These are phyloP conservation scores for Marsdenia floribunda DNA, from an alignment of 257 asterid species.

Conservation along the genomic window DNA sequence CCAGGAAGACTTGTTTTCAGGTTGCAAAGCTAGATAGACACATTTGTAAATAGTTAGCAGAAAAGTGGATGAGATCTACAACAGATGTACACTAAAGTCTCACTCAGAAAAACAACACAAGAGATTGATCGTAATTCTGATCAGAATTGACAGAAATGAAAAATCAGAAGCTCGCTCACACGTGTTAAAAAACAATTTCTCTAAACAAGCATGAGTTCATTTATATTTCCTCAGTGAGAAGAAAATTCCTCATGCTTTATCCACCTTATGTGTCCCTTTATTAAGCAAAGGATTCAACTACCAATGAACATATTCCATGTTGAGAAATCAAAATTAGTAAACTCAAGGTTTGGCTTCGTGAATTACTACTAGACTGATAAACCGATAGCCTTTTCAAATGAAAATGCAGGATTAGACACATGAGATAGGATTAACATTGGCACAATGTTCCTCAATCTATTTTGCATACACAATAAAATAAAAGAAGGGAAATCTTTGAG, in stretches of 20 bases:
- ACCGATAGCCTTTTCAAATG: background rate
- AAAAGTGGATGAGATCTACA: background rate
- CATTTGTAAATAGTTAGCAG: background rate
- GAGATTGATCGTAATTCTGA: background rate
- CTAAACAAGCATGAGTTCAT: background rate
- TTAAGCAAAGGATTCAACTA: background rate
- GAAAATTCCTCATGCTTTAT: background rate
- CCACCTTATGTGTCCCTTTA: background rate
- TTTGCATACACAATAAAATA: background rate
- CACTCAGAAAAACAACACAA: background rate
- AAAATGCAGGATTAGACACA: background rate
- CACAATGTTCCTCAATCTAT: background rate
- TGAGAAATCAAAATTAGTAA: background rate
- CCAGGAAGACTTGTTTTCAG: background rate
- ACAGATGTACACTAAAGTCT: background rate
- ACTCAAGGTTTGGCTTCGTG: background rate
- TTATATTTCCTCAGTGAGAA: background rate
- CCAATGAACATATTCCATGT: background rate
- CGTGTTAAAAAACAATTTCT: background rate
- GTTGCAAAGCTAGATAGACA: background rate
- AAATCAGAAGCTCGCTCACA: background rate
- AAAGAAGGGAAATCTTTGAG: background rate
- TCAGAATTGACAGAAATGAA: background rate
- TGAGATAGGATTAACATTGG: background rate
- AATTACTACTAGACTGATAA: background rate